Percentiles rank a stretch among this genome's conserved stretches.
These are phyloP conservation scores for Durotheca rogersii DNA, from an alignment of 495 filamentous ascomycete genomes.

Conservation along the genomic window DNA sequence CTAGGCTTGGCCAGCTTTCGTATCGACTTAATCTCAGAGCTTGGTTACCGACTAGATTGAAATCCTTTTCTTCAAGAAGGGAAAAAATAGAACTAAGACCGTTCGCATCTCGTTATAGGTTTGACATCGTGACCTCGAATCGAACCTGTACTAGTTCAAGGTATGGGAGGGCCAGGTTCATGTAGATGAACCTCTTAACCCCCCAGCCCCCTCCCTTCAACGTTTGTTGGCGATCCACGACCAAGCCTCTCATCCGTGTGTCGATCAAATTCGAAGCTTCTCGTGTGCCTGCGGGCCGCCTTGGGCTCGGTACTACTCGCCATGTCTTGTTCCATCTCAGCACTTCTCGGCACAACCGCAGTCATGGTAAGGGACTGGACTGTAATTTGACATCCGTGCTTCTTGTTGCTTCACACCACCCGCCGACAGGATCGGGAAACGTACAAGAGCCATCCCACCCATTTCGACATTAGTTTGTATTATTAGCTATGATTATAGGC, in stretches of 20 bases:
- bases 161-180: too few relatives aligned
- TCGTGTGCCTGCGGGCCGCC: slow-evolving; percentile 33
- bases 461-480: slow-evolving; percentile 24
- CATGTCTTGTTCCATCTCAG: slow-evolving; percentile 51
- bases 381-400: slow-evolving; percentile 99
- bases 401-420: slow-evolving; percentile 12
- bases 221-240: slow-evolving; percentile 37
- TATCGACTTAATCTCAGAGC: too few relatives aligned
- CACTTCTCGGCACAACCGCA: slow-evolving; percentile 89
- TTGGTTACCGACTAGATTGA: too few relatives aligned
- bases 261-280: slow-evolving; percentile 22
- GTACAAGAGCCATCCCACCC: background rate
- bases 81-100: too few relatives aligned
- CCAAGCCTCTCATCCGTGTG: slow-evolving; percentile 18
- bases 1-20: too few relatives aligned
- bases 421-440: background rate
- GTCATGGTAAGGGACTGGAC: slow-evolving; percentile 75
- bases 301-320: slow-evolving; percentile 38
- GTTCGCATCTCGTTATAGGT: too few relatives aligned
- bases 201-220: too few relatives aligned
- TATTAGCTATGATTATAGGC: slow-evolving; percentile 21
- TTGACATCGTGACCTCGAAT: too few relatives aligned
- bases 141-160: too few relatives aligned
- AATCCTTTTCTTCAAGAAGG: too few relatives aligned
- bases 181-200: too few relatives aligned